Evolutionary conservation across 1,139 yeast species (phyloP), one percentile per base, ranked within the genome.

Genomic region (Magnusiomyces ingens): DNA sequence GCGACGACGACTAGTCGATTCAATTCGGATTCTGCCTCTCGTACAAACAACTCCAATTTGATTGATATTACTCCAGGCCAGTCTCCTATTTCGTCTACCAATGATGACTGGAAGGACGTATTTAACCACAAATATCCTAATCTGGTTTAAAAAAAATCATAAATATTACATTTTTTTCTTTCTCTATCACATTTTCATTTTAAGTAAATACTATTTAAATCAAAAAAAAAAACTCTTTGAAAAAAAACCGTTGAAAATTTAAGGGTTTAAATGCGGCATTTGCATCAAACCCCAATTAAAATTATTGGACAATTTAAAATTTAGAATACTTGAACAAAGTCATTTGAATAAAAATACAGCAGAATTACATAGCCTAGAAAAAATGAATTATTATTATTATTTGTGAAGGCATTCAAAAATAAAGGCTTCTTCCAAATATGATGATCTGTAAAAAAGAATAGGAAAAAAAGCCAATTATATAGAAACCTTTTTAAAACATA

Each of bases 51-150:
- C 13, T n/a, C 49, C 17, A 46, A 46, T 37, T 19, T 46, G 43
- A 46, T 46, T 46, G 49, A 46, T 11, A 46, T 46, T 4, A 46
- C 36, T 19, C 43, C 49, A 21, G 42, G 18, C 1, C 49, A 46
- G 32, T 46, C 49, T 8, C 49, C 47, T 38, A 57, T 37, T 3
- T 15, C 32, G 3, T 26, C 35, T 19, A 13, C 41, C 11, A 46
- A 55, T 38, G 67, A 62, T 10, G 68, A 65, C 54, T 64, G 68
- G 68, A 66, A 64, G 51, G 56, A 57, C 36, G 55, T 57, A 48
- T 66, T 66, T 52, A 64, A 66, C 54, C 59, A 62, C 52, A 66
- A 64, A 55, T 65, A 65, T 53, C 69, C 69, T 26, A 63, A 66
- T 51, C 55, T 66, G 46, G 61, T 60, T 12, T 64, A 55, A 56